These are phyloP conservation scores for Martensiomyces pterosporus DNA, from an alignment of 192 early-diverging fungal genomes.

Conservation along the genomic window DNA sequence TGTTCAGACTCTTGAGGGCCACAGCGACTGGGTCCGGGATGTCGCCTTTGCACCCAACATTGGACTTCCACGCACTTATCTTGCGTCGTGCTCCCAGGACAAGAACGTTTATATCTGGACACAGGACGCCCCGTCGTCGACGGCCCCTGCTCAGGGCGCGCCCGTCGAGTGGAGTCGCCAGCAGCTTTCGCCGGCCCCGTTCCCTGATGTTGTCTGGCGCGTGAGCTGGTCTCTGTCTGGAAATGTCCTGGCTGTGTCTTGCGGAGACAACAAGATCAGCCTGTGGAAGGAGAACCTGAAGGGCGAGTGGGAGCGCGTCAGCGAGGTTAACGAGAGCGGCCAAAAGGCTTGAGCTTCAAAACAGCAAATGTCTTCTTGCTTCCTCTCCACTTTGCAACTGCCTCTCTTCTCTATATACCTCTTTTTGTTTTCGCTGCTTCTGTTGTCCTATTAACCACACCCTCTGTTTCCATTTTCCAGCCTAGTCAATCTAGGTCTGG, in stretches of 20 bases:
- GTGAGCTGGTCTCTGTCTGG: slow-evolving; percentile 96
- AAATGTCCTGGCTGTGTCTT: slow-evolving; percentile 92
- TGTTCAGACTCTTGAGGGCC: slow-evolving; percentile 77
- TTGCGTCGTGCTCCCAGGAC: slow-evolving; percentile 97
- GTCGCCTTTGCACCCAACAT: slow-evolving; percentile 95
- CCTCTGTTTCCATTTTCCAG: not conserved
- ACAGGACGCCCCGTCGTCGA: slow-evolving; percentile 59
- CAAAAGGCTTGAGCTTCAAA: slow-evolving; percentile 18
- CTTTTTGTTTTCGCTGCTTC: not conserved
- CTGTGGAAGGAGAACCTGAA: slow-evolving; percentile 95
- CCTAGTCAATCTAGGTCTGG: not conserved
- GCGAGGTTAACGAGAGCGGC: slow-evolving; percentile 58
- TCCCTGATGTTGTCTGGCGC: slow-evolving; percentile 97
- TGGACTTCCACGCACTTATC: slow-evolving; percentile 81
- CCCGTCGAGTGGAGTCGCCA: slow-evolving; percentile 70
- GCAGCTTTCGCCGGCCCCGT: slow-evolving; percentile 67
- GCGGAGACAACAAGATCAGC: slow-evolving; percentile 94
- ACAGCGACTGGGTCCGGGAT: slow-evolving; percentile 98
- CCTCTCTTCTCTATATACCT: slow-evolving; percentile 1
- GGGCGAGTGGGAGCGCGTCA: slow-evolving; percentile 86
- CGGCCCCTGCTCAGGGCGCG: slow-evolving; percentile 6
- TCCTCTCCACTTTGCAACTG: not conserved
- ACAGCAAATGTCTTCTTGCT: not conserved
- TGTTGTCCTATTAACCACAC: not conserved
- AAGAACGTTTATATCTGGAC: slow-evolving; percentile 96